A percentile compares a stretch with the other conserved stretches of the same genome.
These are phyloP conservation scores for Paramecium sonneborni DNA, from an alignment of 73 alveolate species.

Conservation along the genomic window DNA sequence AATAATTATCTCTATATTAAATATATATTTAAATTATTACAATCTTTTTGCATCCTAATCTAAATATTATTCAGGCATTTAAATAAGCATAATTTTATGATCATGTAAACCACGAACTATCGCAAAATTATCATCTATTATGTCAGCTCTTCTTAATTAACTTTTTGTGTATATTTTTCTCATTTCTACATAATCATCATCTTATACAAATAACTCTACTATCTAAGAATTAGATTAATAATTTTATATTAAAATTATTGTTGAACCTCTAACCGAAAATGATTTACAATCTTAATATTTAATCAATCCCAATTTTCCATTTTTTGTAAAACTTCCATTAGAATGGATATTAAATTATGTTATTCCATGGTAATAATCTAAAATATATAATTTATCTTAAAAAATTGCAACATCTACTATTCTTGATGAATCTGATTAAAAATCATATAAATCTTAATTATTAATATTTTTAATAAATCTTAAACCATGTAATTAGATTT, in stretches of 20 bases:
- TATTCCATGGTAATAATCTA: background rate
- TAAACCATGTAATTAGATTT: background rate
- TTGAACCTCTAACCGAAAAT: background rate
- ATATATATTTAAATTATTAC: background rate
- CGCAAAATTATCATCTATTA: background rate
- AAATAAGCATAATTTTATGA: slow-evolving; percentile 11
- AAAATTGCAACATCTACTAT: slow-evolving; percentile 18
- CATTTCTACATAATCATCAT: background rate
- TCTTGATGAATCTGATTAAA: background rate
- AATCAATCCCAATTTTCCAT: background rate
- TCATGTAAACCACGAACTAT: slow-evolving; percentile 31
- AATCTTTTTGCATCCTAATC: background rate
- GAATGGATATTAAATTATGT: background rate
- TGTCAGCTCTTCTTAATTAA: slow-evolving; percentile 26
- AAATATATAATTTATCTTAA: background rate
- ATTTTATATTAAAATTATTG: background rate
- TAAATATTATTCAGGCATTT: background rate
- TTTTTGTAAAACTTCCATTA: background rate
- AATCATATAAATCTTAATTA: background rate
- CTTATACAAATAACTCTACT: background rate
- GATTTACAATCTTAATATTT: background rate
- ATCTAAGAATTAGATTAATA: background rate
- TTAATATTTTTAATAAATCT: background rate
- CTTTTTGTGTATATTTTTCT: slow-evolving; percentile 30
- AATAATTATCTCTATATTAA: background rate